Percentiles rank a stretch among this genome's conserved stretches.
These are phyloP conservation scores for Tricholoma flavovirens DNA, from an alignment of 768 basidiomycete genomes.

Conservation along the genomic window DNA sequence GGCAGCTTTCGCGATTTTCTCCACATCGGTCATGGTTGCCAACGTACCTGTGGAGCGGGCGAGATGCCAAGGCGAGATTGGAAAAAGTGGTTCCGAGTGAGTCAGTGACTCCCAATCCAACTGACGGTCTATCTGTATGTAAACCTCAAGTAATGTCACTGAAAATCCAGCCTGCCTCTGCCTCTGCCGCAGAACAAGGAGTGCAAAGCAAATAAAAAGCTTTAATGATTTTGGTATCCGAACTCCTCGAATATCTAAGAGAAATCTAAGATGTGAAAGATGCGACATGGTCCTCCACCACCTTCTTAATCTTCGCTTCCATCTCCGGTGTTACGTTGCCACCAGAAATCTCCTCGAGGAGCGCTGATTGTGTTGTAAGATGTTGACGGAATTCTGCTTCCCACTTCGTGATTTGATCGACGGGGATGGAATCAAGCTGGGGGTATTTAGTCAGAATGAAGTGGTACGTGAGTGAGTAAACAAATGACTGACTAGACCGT, in stretches of 20 bases:
- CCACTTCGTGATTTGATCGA: slow-evolving; percentile 92
- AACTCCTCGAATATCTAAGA: slow-evolving; percentile 4
- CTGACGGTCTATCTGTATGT: too few relatives aligned
- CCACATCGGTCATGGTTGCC: slow-evolving; percentile 29
- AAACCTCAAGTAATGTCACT: too few relatives aligned
- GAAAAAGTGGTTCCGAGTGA: background rate
- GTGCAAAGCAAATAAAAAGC: slow-evolving; percentile 11
- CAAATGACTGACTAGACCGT: slow-evolving; percentile 75
- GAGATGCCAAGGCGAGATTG: background rate
- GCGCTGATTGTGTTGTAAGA: slow-evolving; percentile 64
- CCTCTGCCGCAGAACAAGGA: too few relatives aligned
- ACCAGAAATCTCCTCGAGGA: slow-evolving; percentile 80
- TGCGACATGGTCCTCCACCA: slow-evolving; percentile 83
- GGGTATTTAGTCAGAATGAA: slow-evolving; percentile 1
- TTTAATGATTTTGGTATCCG: slow-evolving; percentile 16
- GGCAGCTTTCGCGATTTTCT: slow-evolving; percentile 69
- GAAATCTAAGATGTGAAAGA: slow-evolving; percentile 60
- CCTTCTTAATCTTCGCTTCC: slow-evolving; percentile 93
- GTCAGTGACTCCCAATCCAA: too few relatives aligned
- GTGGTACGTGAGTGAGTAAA: background rate
- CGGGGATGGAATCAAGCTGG: slow-evolving; percentile 90
- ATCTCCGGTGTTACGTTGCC: slow-evolving; percentile 86
- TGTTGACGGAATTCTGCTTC: slow-evolving; percentile 89
- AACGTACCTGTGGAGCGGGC: background rate
- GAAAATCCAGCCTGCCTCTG: too few relatives aligned